These are phyloP conservation scores for Boletus subparvulus DNA, from an alignment of 768 basidiomycete species.

Conservation along the genomic window DNA sequence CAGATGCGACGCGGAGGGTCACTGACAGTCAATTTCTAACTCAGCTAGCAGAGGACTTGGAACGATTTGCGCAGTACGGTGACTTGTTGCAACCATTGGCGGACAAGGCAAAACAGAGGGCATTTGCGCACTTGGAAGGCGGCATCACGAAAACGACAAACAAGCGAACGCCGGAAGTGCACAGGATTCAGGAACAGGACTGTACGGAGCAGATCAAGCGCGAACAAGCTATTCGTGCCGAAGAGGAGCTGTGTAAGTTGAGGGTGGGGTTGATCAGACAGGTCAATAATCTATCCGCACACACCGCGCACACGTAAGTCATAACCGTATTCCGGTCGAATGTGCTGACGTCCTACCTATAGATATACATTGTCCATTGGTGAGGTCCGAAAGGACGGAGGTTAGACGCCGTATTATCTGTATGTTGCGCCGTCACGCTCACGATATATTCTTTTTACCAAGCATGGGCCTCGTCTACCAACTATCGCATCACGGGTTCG, in stretches of 20 bases:
- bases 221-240: neutral
- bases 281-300: slow-evolving; percentile 17
- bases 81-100: neutral
- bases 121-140: neutral
- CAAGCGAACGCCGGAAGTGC: slow-evolving; percentile 7
- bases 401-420: neutral
- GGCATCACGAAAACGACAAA: neutral
- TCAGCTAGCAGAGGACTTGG: slow-evolving; percentile 1
- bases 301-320: neutral
- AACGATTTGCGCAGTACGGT: neutral
- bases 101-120: neutral
- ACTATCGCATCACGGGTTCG: slow-evolving; percentile 3
- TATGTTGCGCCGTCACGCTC: neutral
- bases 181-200: slow-evolving; percentile 8
- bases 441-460: neutral
- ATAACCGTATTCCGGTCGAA: neutral
- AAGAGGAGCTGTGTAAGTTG: slow-evolving; percentile 8
- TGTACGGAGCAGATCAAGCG: neutral
- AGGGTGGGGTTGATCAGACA: slow-evolving; percentile 19
- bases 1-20: too few species aligned
- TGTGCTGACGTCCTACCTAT: neutral
- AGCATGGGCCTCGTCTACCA: neutral
- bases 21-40: too few species aligned
- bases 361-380: slow-evolving; percentile 16
- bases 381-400: neutral